Percentiles rank a stretch among this genome's conserved stretches.
Conservation (phyloP, 805 yeast species). For the Limtongia smithiae region DNA sequence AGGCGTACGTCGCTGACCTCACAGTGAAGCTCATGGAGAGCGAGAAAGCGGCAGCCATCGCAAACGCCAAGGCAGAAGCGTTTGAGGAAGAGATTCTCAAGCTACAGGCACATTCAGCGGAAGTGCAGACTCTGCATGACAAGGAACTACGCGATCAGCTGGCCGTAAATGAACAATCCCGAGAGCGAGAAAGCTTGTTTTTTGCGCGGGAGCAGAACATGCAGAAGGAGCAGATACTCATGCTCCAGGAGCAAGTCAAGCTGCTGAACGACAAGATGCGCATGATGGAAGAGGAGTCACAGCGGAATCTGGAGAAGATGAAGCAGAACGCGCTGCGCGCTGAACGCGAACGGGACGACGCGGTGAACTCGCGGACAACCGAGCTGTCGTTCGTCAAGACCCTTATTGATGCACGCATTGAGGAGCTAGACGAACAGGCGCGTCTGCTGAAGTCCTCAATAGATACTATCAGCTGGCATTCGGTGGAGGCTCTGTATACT, state of each 20-base stretch:
- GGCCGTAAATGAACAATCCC: not conserved
- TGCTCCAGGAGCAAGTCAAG: constrained; percentile 16
- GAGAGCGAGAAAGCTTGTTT: constrained; percentile 10
- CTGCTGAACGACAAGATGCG: constrained; percentile 16
- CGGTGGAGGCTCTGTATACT: constrained; percentile 8
- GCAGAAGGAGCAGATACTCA: constrained; percentile 14
- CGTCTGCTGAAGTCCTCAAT: not conserved
- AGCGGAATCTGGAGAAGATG: constrained; percentile 3
- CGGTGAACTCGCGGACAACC: constrained; percentile 13
- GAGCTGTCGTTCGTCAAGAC: constrained; percentile 25
- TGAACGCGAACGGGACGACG: constrained; percentile 15
- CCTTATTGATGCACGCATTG: constrained; percentile 12
- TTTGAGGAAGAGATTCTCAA: constrained; percentile 9
- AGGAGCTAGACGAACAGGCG: constrained; percentile 23
- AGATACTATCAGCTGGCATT: constrained; percentile 2
- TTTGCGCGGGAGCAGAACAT: constrained; percentile 10
- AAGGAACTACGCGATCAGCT: constrained; percentile 10
- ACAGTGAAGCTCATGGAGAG: constrained; percentile 12
- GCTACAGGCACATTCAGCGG: constrained; percentile 1
- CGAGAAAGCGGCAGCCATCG: constrained; percentile 3
- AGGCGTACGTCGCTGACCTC: constrained; percentile 9
- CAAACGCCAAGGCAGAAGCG: constrained; percentile 7
- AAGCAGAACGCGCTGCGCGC: constrained; percentile 1
- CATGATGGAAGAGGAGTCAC: constrained; percentile 3
- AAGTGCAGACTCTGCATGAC: constrained; percentile 3